Conservation (phyloP, 768 basidiomycete species). For the Fomitopsis pulvina region DNA sequence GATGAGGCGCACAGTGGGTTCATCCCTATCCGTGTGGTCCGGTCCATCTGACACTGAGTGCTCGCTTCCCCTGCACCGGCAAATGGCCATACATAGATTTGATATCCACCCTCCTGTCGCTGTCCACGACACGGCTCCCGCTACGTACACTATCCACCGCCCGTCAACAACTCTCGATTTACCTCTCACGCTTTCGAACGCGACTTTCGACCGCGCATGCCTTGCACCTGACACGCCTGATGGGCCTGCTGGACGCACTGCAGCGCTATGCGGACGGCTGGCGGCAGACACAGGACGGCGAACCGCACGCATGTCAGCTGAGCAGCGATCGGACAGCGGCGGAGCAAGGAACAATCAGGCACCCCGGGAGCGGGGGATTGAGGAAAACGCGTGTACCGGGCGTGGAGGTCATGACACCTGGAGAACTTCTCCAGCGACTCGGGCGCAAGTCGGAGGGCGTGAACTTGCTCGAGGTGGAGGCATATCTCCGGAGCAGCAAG, state of each 20-base stretch:
- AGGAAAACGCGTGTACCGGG: conserved; percentile 19
- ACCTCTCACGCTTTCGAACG: conserved; percentile 73
- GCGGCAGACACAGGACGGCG: conserved; percentile 29
- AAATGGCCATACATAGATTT: conserved; percentile 49
- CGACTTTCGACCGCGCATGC: conserved; percentile 67
- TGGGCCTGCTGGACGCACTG: conserved; percentile 66
- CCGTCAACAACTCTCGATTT: conserved; percentile 67
- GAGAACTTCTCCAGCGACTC: conserved; percentile 55
- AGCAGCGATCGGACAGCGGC: not conserved
- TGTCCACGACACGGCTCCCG: conserved; percentile 69
- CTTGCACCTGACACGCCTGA: conserved; percentile 74
- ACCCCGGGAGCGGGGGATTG: conserved; percentile 3
- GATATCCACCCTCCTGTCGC: conserved; percentile 81
- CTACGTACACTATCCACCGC: conserved; percentile 51
- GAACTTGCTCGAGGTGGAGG: conserved; percentile 78
- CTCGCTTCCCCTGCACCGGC: not conserved
- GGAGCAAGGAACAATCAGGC: not conserved
- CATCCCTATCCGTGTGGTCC: not conserved
- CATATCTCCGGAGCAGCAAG: conserved; percentile 80
- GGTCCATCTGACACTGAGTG: not conserved
- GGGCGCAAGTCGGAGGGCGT: conserved; percentile 67
- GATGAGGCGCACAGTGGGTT: conserved; percentile 94
- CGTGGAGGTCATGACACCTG: conserved; percentile 61
- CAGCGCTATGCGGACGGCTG: conserved; percentile 52
- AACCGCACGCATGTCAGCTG: conserved; percentile 6